phyloP scores from a whole-genome alignment of 2,329 filamentous ascomycete species.

The Phyllosticta citrichinensis region DNA sequence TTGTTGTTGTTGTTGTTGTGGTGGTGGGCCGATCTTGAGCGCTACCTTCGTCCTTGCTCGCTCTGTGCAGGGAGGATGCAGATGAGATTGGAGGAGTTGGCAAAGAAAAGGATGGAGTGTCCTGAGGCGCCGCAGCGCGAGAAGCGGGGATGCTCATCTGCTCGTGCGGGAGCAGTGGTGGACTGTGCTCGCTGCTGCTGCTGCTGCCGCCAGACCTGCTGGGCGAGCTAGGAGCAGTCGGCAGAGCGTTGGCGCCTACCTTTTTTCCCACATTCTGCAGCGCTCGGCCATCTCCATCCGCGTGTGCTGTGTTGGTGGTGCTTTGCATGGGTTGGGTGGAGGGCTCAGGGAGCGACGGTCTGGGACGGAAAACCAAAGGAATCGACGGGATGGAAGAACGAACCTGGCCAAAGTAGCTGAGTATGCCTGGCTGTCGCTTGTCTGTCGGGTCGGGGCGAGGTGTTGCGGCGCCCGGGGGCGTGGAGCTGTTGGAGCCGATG shows the following conservation, averaged over 20 bases:
- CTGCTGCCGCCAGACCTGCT: constrained; percentile 1
- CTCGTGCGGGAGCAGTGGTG: constrained; percentile 29
- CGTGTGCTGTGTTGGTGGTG: constrained; percentile 9
- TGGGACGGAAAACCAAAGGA: constrained; percentile 37
- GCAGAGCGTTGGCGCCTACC: constrained; percentile 14
- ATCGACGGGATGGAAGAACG: constrained; percentile 52
- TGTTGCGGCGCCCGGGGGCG: constrained; percentile 83
- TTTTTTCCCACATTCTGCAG: not conserved
- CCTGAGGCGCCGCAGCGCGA: constrained; percentile 11
- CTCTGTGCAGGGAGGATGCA: constrained; percentile 27
- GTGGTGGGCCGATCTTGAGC: constrained; percentile 12
- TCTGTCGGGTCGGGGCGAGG: constrained; percentile 89
- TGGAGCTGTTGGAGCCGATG: constrained; percentile 70
- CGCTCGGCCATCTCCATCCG: constrained; percentile 2
- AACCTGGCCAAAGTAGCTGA: constrained; percentile 99
- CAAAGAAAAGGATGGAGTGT: constrained; percentile 18
- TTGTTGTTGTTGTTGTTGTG: no score
- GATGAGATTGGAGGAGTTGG: constrained; percentile 34
- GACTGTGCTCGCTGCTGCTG: constrained; percentile 14
- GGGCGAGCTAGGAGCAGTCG: constrained; percentile 27
- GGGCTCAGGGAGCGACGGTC: constrained; percentile 29
- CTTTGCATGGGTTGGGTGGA: constrained; percentile 17
- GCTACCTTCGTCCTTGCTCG: constrained; percentile 16
- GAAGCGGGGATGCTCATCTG: constrained; percentile 10
- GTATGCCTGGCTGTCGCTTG: constrained; percentile 86